phyloP scores from a whole-genome alignment of 345 rosid species.

The Salix exigua region DNA sequence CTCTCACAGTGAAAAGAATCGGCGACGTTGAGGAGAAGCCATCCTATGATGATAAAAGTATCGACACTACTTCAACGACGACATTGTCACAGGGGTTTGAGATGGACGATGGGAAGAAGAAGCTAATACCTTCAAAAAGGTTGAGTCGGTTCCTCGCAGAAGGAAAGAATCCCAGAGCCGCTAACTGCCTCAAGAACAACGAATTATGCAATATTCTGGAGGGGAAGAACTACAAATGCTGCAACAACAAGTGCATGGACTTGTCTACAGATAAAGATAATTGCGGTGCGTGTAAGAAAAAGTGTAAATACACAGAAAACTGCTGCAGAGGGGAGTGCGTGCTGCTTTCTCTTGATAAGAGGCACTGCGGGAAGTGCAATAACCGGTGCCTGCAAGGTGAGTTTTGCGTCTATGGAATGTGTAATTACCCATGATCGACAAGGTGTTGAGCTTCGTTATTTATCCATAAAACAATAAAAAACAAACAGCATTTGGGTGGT shows the following conservation, averaged over 20 bases:
- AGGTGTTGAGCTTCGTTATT: slow-evolving; percentile 5
- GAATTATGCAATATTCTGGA: slow-evolving; percentile 31
- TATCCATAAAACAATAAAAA: slow-evolving; percentile 31
- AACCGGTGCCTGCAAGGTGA: slow-evolving; percentile 40
- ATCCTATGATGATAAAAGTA: neutral
- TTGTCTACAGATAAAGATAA: slow-evolving; percentile 41
- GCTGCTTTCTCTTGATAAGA: slow-evolving; percentile 46
- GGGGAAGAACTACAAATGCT: slow-evolving; percentile 46
- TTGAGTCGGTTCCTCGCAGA: slow-evolving; percentile 58
- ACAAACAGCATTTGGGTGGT: slow-evolving; percentile 1
- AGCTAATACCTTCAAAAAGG: slow-evolving; percentile 28
- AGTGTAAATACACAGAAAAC: slow-evolving; percentile 51
- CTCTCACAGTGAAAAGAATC: slow-evolving; percentile 34
- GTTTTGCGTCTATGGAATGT: slow-evolving; percentile 66
- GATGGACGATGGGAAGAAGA: neutral
- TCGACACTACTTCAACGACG: neutral
- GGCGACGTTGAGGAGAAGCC: slow-evolving; percentile 12
- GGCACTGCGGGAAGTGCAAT: slow-evolving; percentile 74
- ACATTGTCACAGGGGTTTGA: neutral
- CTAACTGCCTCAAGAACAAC: slow-evolving; percentile 52
- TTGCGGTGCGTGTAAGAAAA: slow-evolving; percentile 71
- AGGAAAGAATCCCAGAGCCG: slow-evolving; percentile 56
- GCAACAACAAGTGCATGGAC: slow-evolving; percentile 76
- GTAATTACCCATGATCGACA: slow-evolving; percentile 50
- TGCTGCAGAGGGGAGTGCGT: slow-evolving; percentile 83